Evolutionary conservation across 805 yeast species (phyloP), one percentile per base, ranked within the genome.

Genomic region (Metschnikowia matae): DNA sequence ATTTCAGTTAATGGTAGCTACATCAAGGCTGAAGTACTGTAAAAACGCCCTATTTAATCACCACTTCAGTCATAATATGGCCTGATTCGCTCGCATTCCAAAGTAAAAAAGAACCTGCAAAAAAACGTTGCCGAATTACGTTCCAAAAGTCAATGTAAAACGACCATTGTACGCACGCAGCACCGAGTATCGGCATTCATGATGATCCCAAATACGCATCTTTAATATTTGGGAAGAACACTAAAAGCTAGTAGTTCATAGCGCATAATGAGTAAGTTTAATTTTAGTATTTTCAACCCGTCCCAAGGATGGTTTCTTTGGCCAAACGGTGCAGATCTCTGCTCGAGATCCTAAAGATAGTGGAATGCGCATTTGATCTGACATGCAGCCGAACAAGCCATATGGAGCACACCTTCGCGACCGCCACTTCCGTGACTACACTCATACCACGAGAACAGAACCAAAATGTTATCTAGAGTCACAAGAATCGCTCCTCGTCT

Each of bases 111-210:
- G 4, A 14, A 18, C 11, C 23, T 37, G 41, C 18, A 39, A 39
- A n/a, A 23, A n/a, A 39, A 18, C 17, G 18, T 23, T n/a, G 32
- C 23, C 15, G 40, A 37, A 4, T 13, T 13, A 21, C 40, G 40
- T 37, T 17, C 23, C 11, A 37, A 37, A 18, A 21, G 15, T 15
- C 7, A 11, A 6, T 21, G 21, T 6, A 4, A 23, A 31, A 13
- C 18, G 7, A 10, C 17, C 13, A 14, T 18, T 29, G 7, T 29
- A 18, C 17, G 29, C 36, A 11, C 36, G 31, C 33, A 31, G 20
- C 36, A 41, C 44, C 44, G 44, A 41, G 44, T 17, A 14, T 41
- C 44, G 44, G 44, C 44, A 31, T 41, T 41, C 36, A 32, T 18
- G 11, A 5, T n/a, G 14, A 8, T 18, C 7, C 44, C 15, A 7